Evolutionary conservation across 2,329 filamentous ascomycete species (phyloP).

Genomic region (Hypoxylon sp.): DNA sequence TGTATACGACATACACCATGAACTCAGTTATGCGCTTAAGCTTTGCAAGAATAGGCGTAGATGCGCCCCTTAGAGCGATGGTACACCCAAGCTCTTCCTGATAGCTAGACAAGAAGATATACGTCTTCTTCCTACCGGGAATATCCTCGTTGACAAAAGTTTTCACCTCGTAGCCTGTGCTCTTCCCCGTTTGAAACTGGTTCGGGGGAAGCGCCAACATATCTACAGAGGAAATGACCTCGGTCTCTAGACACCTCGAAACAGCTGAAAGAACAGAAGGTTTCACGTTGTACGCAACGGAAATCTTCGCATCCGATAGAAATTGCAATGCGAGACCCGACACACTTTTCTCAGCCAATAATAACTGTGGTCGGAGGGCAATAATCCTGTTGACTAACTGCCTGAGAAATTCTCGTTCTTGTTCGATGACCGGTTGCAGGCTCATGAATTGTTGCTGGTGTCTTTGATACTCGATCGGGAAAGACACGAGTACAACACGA

Average conservation of each 20-base stretch:
- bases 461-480: constrained; percentile 94
- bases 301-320: constrained; percentile 87
- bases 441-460: constrained; percentile 98
- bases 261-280: constrained; percentile 95
- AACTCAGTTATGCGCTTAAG: constrained; percentile 97
- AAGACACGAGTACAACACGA: constrained; percentile 91
- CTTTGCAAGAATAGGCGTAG: constrained; percentile 76
- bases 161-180: constrained; percentile 92
- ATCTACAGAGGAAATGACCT: constrained; percentile 94
- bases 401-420: constrained; percentile 92
- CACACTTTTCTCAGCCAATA: constrained; percentile 93
- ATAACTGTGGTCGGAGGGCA: constrained; percentile 83
- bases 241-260: constrained; percentile 89
- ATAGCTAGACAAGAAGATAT: constrained; percentile 94
- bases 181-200: constrained; percentile 80
- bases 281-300: constrained; percentile 97
- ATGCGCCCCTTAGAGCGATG: constrained; percentile 88
- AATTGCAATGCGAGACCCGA: constrained; percentile 92
- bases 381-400: constrained; percentile 94
- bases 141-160: constrained; percentile 88
- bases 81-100: constrained; percentile 92
- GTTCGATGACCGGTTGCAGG: constrained; percentile 93
- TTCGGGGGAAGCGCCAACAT: constrained; percentile 81
- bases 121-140: constrained; percentile 86
- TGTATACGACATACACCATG: constrained; percentile 99